These are phyloP conservation scores for Naganishia cerealis DNA, from an alignment of 1,284 basidiomycete species.

Conservation along the genomic window DNA sequence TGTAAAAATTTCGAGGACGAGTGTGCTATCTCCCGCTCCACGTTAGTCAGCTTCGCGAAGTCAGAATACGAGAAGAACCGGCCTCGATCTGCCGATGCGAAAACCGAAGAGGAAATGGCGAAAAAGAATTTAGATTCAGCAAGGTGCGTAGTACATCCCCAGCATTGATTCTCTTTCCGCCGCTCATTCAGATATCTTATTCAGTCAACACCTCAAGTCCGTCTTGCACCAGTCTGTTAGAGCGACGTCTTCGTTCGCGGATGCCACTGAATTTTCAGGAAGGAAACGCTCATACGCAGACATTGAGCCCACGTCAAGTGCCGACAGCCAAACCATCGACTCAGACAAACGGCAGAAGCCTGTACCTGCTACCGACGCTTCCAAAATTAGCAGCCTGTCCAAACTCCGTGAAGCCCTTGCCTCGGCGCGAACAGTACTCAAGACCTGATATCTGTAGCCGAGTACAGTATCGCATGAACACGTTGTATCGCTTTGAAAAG, in stretches of 20 bases:
- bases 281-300: slow-evolving; percentile 19
- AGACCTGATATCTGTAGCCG: background rate
- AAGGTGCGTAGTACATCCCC: background rate
- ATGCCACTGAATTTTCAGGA: background rate
- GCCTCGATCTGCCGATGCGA: background rate
- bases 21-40: background rate
- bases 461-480: background rate
- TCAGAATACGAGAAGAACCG: slow-evolving; percentile 1
- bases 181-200: background rate
- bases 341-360: slow-evolving; percentile 16
- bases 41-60: slow-evolving; percentile 10
- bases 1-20: background rate
- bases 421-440: slow-evolving; percentile 10
- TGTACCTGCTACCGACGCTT: background rate
- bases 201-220: slow-evolving; percentile 18
- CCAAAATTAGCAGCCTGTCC: background rate
- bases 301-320: background rate
- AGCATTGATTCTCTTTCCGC: background rate
- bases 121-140: slow-evolving; percentile 4
- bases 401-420: slow-evolving; percentile 14
- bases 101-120: background rate
- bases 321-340: background rate
- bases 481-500: background rate
- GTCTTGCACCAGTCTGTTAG: slow-evolving; percentile 5
- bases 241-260: background rate